Percentiles rank a stretch among this genome's conserved stretches.
These are phyloP conservation scores for Otatea glauca DNA, from an alignment of 176 grass and related monocot genomes.

Conservation along the genomic window DNA sequence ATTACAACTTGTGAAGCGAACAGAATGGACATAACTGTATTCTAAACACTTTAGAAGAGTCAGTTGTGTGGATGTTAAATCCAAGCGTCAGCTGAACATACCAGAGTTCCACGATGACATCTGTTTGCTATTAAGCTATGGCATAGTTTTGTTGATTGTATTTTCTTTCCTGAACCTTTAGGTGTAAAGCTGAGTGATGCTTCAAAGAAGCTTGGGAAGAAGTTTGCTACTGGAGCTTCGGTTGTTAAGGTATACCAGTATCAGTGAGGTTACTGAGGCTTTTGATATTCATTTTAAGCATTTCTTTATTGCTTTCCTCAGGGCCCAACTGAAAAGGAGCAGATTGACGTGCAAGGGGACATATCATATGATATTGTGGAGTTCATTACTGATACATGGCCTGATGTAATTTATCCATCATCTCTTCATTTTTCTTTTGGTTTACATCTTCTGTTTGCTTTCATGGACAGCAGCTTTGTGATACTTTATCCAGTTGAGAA, in stretches of 20 bases:
- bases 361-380: conserved; percentile 97
- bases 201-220: conserved; percentile 98
- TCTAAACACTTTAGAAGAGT: not conserved
- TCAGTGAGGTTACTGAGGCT: not conserved
- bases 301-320: conserved; percentile 35
- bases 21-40: not conserved
- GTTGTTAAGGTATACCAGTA: conserved; percentile 79
- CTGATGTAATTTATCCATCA: conserved; percentile 67
- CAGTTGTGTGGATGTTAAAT: not conserved
- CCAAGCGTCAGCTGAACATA: not conserved
- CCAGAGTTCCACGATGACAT: not conserved
- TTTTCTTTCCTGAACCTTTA: conserved; percentile 42
- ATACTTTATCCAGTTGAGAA: not conserved
- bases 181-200: conserved; percentile 95
- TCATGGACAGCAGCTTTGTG: not conserved
- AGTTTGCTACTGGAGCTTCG: conserved; percentile 98
- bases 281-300: not conserved
- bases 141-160: not conserved
- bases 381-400: conserved; percentile 98
- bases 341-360: conserved; percentile 99
- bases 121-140: not conserved
- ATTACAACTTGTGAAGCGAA: not conserved
- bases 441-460: conserved; percentile 5
- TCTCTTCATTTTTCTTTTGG: conserved; percentile 23
- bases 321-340: conserved; percentile 99